Base-by-base conservation (phyloP, 2,329 filamentous ascomycete species). In the Ceratocystis ficicola region DNA sequence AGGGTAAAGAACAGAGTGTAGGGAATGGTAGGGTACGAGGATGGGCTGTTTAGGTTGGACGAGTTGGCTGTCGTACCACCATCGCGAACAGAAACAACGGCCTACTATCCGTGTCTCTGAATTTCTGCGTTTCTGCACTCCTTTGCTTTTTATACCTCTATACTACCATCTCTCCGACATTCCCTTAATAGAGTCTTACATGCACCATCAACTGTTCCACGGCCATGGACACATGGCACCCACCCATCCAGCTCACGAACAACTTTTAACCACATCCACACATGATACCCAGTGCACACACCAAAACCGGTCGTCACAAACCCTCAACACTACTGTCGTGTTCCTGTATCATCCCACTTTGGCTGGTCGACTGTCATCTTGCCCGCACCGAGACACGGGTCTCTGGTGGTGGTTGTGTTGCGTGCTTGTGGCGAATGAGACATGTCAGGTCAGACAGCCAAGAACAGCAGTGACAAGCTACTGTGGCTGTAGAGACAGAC, bases 311-410 rank as follows among this genome's bases (percentile, higher is more conserved):
- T 5, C 48, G 10, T 52, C 48, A 52, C 25, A 28, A 5, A 28
- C 48, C 10, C 3, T 1, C 20, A 25, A 52, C 5, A 25, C 48
- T 28, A 5, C 15, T 36, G 12, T n/a, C 28, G 30, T 55, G 50
- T 30, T 15, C 28, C 55, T 36, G 55, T 32, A 12, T 32, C 28
- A 8, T 15, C 25, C 7, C 28, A 59, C 30, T 59, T 1, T 20
- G 15, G 7, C 28, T 7, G 55, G 15, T 7, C 55, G 5, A n/a
- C 50, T 55, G n/a, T 20, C 48, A 8, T 36, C 7, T 7, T 8
- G 28, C 7, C 55, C 32, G 55, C 55, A 59, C 55, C 55, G 28
- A 59, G 55, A 59, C 30, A 36, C 55, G 55, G 15, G 55, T 15
- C 20, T 8, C 22, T 15, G 52, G 17, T n/a, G 55, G 15, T 52